Base-by-base conservation (phyloP, 2,329 filamentous ascomycete genomes). In the Curvularia sp. region DNA sequence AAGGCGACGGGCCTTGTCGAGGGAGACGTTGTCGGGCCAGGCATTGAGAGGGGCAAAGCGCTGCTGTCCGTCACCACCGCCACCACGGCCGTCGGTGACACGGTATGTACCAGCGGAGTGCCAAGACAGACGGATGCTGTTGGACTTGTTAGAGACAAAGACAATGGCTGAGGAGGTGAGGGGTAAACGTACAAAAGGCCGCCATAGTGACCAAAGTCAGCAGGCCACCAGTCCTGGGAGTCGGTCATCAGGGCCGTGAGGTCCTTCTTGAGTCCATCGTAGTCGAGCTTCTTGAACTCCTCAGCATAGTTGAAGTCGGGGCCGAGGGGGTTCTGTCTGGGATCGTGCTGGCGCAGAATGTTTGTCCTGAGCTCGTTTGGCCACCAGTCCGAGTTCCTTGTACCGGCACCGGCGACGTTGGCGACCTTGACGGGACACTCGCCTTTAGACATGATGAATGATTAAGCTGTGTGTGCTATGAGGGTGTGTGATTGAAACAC, bases 211-310 rank as follows among this genome's bases (percentile, higher is more conserved):
- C 90, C 90, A 71, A 90, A 91, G 74, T 93, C 90, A 31, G 90
- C 90, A 0, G 90, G 90, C 90, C 90, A 93, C 86, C 86, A 92
- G 41, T 90, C 87, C 79, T 93, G 87, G 2, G 89, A 92, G 74
- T 91, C 87, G 51, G 90, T 93, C 88, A 92, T 89, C 70, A 93
- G 74, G 18, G 80, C 82, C n/a, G 80, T 69, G 6, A 93, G 78
- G 73, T 93, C 90, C 78, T 90, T 88, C 86, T 93, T 93, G 67
- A 93, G 77, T 26, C 79, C 88, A 60, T 84, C 80, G 72, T 90
- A 91, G 78, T 91, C 87, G 57, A 93, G 81, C 69, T 79, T 86
- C 80, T 89, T 88, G 82, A 93, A 92, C 30, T 89, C 89, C 28
- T 84, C 80, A 18, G 84, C 83, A 77, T 93, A 93, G 81, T 92